Conservation (phyloP, 208 protist species). For the Histomonas meleagridis region DNA sequence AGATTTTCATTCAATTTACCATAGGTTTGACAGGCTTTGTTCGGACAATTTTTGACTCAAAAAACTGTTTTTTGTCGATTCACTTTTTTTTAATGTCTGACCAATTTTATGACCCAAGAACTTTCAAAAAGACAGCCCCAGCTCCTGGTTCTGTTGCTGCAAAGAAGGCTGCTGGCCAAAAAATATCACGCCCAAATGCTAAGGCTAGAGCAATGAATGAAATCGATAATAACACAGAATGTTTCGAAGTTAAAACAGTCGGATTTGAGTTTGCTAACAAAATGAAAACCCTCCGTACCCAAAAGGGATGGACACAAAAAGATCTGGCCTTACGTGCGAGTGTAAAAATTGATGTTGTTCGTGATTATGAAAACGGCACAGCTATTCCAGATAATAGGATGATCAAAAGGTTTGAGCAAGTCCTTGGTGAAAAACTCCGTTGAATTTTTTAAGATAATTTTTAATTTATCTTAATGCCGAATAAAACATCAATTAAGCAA, state of each 20-base stretch:
- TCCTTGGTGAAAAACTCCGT: not conserved
- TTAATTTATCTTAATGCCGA: no score
- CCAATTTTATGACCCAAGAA: not conserved
- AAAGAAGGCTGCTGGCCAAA: not conserved
- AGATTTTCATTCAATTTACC: no score
- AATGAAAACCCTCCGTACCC: not conserved
- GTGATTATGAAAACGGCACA: not conserved
- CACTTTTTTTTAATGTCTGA: no score
- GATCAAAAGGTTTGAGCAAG: not conserved
- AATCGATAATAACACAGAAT: not conserved
- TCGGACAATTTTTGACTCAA: no score
- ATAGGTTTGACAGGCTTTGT: no score
- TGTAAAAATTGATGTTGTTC: not conserved
- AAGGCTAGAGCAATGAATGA: not conserved
- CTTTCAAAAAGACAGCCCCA: not conserved
- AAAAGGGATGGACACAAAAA: not conserved
- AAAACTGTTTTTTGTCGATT: no score
- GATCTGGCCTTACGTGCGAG: not conserved
- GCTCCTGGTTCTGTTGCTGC: not conserved
- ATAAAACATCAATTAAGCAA: no score
- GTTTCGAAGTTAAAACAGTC: not conserved
- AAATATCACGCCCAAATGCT: not conserved
- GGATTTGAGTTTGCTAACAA: not conserved
- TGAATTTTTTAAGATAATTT: no score
- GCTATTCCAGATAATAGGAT: not conserved